Base-by-base conservation (phyloP, 768 basidiomycete genomes). In the Phlebiopsis flavidoalba region DNA sequence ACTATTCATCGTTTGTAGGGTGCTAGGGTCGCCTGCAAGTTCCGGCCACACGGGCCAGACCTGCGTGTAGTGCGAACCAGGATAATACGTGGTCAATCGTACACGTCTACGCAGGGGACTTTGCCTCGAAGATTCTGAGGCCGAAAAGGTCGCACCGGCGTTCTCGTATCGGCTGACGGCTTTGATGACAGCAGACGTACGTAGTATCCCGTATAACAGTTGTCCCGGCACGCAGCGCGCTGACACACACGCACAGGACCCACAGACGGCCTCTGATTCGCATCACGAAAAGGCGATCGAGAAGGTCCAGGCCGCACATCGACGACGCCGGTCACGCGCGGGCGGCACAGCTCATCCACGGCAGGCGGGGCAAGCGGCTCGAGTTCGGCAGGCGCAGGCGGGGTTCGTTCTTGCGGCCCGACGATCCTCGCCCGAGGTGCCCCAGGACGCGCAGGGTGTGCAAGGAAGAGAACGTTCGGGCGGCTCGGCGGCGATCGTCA, bases 191-290 rank as follows among this genome's bases (percentile, higher is more conserved):
- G n/a, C n/a, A 83, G 61, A 85, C 82, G 93, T 94, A 71, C 64
- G 88, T 75, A 15, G 21, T 33, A 37, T 7, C 48, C 31, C 40
- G 22, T 51, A 24, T n/a, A n/a, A n/a, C 37, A 19, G 31, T 35
- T 8, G 31, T 7, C 19, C 19, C 26, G 26, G 21, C 53, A 4
- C 19, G 10, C 15, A 21, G 48, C 19, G 17, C 52, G 8, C 49
- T 57, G 45, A 37, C 46, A 31, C 26, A 7, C 43, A 35, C 17
- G 43, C 61, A 22, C 63, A 92, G 91, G 47, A 98, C 96, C 0
- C 95, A 98, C 66, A 97, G n/a, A n/a, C n/a, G 97, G 0, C 97
- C 97, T 14, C 80, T 99, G 53, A 97, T 99, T 62, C n/a, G n/a
- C n/a, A n/a, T n/a, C 95, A 98, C 74, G 73, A 74, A 15, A 86